These are phyloP conservation scores for Lachnellula willkommii DNA, from an alignment of 2,329 filamentous ascomycete species.

Conservation along the genomic window DNA sequence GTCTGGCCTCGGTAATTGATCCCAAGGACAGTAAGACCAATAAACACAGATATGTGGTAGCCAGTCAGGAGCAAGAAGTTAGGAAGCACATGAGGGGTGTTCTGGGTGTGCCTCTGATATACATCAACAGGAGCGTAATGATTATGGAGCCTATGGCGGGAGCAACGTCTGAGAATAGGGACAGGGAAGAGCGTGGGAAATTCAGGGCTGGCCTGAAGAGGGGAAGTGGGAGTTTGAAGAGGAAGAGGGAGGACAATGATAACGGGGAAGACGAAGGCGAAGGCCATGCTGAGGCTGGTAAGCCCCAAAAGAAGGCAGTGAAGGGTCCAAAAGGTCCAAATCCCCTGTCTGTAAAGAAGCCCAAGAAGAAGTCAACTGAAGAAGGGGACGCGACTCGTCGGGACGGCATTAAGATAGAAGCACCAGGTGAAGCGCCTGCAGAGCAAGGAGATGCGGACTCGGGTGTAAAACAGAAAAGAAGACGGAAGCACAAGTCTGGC, in stretches of 20 bases:
- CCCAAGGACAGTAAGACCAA: constrained; percentile 67
- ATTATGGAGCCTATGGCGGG: constrained; percentile 72
- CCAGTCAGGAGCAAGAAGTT: constrained; percentile 63
- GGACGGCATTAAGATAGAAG: constrained; percentile 26
- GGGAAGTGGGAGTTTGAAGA: constrained; percentile 35
- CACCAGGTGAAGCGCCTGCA: constrained; percentile 17
- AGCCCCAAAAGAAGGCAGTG: constrained; percentile 51
- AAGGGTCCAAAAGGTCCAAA: constrained; percentile 65
- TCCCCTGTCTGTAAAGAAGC: constrained; percentile 64
- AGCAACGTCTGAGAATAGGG: constrained; percentile 56
- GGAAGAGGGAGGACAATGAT: constrained; percentile 31
- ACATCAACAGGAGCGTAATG: constrained; percentile 75
- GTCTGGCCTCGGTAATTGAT: constrained; percentile 70
- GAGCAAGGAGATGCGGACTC: constrained; percentile 19
- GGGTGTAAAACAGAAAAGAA: constrained; percentile 34
- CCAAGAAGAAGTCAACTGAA: constrained; percentile 49
- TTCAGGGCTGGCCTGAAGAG: constrained; percentile 63
- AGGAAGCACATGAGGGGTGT: constrained; percentile 60
- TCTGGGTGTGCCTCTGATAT: constrained; percentile 69
- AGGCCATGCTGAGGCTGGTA: constrained; percentile 26
- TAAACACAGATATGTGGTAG: constrained; percentile 74
- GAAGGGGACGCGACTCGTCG: constrained; percentile 13
- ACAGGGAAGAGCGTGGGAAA: constrained; percentile 67
- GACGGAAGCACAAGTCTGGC: constrained; percentile 33
- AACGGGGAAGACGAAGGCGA: constrained; percentile 10